Evolutionary conservation across 2,329 filamentous ascomycete genomes (phyloP).

Genomic region (Aspergillus ochraceoroseus): DNA sequence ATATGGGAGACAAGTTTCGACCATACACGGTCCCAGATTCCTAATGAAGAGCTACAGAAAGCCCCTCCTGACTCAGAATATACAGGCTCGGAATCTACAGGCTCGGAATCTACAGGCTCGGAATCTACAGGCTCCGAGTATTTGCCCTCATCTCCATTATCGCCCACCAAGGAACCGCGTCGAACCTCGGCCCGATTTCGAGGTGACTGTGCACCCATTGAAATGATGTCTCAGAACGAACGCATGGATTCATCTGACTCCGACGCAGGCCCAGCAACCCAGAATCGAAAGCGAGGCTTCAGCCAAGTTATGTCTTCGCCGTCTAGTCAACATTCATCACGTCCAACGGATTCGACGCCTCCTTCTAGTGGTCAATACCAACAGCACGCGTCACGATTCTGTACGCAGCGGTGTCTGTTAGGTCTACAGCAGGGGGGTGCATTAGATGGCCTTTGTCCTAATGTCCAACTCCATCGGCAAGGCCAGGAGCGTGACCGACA

Average conservation of each 20-base stretch:
- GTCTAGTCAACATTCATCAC: background rate
- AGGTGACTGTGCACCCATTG: slow-evolving; percentile 17
- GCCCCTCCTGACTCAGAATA: slow-evolving; percentile 9
- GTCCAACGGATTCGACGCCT: background rate
- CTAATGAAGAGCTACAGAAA: slow-evolving; percentile 14
- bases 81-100: background rate
- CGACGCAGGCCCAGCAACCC: background rate
- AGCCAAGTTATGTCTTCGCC: background rate
- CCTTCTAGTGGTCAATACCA: background rate
- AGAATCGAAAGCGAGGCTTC: slow-evolving; percentile 1
- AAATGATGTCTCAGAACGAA: slow-evolving; percentile 5
- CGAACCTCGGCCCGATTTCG: slow-evolving; percentile 11
- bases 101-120: too few species aligned
- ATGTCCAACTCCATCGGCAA: slow-evolving; percentile 19
- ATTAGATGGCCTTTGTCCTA: slow-evolving; percentile 26
- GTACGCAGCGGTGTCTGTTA: slow-evolving; percentile 27
- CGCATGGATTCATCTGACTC: slow-evolving; percentile 12
- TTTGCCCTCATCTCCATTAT: slow-evolving; percentile 15
- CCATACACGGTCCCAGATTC: slow-evolving; percentile 17
- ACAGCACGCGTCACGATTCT: slow-evolving; percentile 18
- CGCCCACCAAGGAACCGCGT: slow-evolving; percentile 9
- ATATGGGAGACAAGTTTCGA: slow-evolving; percentile 20
- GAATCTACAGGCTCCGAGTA: slow-evolving; percentile 17
- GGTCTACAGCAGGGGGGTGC: slow-evolving; percentile 20
- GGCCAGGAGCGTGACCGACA: background rate